Evolutionary conservation across 164 flowering plant genomes (phyloP).

Genomic region (Taxillus chinensis): DNA sequence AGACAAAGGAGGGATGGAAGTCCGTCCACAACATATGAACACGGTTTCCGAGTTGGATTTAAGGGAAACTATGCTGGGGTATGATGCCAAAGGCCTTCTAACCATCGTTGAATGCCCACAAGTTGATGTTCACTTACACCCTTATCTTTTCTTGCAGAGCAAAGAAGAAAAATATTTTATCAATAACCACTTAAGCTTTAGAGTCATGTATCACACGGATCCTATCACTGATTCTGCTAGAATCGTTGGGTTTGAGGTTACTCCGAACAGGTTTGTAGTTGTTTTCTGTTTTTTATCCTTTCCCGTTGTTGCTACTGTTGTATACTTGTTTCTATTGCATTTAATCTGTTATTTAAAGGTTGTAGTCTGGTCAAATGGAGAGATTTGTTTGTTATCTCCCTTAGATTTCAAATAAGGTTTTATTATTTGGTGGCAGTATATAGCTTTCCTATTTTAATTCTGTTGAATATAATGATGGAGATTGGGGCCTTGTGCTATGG

Average conservation of each 20-base stretch:
- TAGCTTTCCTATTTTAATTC: too few species aligned
- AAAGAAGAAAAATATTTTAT: conserved; percentile 51
- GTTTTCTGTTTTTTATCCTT: too few species aligned
- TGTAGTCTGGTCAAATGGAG: too few species aligned
- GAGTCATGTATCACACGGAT: conserved; percentile 55
- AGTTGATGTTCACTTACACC: not conserved
- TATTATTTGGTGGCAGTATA: too few species aligned
- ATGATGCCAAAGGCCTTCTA: conserved; percentile 12
- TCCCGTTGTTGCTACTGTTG: too few species aligned
- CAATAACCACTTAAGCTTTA: conserved; percentile 53
- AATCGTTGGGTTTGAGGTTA: conserved; percentile 63
- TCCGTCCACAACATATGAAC: conserved; percentile 59
- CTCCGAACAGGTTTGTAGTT: conserved; percentile 50
- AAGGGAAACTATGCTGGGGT: conserved; percentile 47
- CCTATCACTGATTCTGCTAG: conserved; percentile 39
- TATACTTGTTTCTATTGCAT: too few species aligned
- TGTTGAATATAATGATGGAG: too few species aligned
- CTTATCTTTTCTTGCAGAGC: conserved; percentile 24
- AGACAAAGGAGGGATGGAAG: conserved; percentile 73
- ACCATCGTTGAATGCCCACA: not conserved
- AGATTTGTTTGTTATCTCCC: too few species aligned
- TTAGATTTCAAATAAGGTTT: too few species aligned
- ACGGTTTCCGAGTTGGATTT: conserved; percentile 85
- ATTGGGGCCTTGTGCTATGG: too few species aligned
- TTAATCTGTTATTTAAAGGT: too few species aligned